Conservation (phyloP, 225 moss, liverwort and hornwort species). For the Lunularia cruciata region DNA sequence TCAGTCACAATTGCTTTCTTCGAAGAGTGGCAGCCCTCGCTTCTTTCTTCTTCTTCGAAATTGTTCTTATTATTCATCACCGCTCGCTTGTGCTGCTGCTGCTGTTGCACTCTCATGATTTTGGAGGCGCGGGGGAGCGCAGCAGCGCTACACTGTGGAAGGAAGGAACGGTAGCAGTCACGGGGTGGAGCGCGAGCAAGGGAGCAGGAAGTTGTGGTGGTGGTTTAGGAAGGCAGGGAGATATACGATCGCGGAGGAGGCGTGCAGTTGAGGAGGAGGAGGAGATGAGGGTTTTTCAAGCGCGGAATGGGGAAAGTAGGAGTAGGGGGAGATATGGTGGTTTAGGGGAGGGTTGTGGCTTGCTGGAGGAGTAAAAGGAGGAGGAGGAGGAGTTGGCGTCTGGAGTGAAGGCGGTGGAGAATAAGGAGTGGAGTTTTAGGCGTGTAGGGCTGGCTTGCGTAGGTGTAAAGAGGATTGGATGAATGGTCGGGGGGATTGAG, state of each 20-base stretch:
- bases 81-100: neutral
- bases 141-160: neutral
- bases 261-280: neutral
- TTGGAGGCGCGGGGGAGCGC: neutral
- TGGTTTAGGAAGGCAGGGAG: neutral
- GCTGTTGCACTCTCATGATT: neutral
- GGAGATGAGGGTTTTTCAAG: constrained; percentile 15
- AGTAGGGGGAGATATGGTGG: neutral
- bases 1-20: constrained; percentile 1
- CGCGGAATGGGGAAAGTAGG: neutral
- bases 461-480: neutral
- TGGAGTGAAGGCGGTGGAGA: too few species aligned
- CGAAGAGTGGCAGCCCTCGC: neutral
- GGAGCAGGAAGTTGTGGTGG: neutral
- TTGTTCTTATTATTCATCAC: neutral
- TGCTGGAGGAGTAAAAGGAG: neutral
- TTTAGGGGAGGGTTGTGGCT: neutral
- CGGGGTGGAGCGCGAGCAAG: neutral
- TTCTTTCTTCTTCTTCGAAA: neutral
- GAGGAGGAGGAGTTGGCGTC: neutral
- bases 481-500: neutral
- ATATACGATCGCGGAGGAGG: neutral
- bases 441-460: neutral
- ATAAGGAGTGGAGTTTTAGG: too few species aligned
- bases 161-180: neutral